A percentile compares a stretch with the other conserved stretches of the same genome.
Conservation (phyloP, 2,329 filamentous ascomycete species). For the Plectosphaerella cucumerina region DNA sequence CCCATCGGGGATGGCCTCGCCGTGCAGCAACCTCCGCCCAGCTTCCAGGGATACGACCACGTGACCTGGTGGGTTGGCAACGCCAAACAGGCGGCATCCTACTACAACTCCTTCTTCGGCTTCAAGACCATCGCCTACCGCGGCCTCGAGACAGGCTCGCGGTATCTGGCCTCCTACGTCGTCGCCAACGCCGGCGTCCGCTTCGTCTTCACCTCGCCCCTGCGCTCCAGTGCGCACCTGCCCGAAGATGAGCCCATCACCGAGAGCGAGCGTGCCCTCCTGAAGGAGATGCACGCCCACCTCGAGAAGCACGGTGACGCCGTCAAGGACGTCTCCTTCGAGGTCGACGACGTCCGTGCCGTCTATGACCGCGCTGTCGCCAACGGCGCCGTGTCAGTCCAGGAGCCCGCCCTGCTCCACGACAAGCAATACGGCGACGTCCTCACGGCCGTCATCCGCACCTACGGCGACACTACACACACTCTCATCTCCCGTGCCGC, state of each 20-base stretch:
- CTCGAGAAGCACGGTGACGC: constrained; percentile 86
- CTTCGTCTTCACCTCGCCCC: constrained; percentile 80
- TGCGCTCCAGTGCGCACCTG: constrained; percentile 57
- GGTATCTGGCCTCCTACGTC: constrained; percentile 79
- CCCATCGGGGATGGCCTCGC: constrained; percentile 44
- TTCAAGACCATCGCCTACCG: constrained; percentile 79
- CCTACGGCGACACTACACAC: constrained; percentile 94
- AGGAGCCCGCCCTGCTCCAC: constrained; percentile 47
- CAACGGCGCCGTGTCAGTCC: constrained; percentile 58
- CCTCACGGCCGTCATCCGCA: constrained; percentile 74
- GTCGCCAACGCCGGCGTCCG: constrained; percentile 71
- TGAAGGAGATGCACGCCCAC: constrained; percentile 76
- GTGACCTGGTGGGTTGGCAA: constrained; percentile 97
- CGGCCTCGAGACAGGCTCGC: constrained; percentile 82
- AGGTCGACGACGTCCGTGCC: constrained; percentile 82
- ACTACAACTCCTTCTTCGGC: constrained; percentile 83
- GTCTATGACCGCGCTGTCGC: constrained; percentile 73
- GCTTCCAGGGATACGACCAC: constrained; percentile 85
- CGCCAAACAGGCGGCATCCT: constrained; percentile 88
- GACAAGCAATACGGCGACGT: constrained; percentile 64
- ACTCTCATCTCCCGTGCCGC: constrained; percentile 70
- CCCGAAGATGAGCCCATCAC: constrained; percentile 58
- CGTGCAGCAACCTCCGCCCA: constrained; percentile 43
- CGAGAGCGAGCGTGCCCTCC: constrained; percentile 57
- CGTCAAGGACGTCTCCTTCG: constrained; percentile 92